Evolutionary conservation across 176 grass and related monocot genomes (phyloP), one percentile per base, ranked within the genome.

Genomic region (Olyra latifolia): DNA sequence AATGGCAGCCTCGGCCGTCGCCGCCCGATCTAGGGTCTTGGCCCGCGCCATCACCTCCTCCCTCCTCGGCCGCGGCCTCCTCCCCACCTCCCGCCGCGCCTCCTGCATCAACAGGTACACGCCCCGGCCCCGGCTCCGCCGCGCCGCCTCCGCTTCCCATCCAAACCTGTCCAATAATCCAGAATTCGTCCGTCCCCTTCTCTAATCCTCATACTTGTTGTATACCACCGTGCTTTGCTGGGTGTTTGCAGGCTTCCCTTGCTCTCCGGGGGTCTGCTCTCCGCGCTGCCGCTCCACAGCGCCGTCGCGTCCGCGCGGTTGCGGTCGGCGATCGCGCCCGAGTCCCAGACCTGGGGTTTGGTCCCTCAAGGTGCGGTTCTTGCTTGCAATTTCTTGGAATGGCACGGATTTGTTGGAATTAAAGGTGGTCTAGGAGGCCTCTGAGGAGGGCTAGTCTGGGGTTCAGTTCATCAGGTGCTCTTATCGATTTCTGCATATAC

Each of bases 281-380:
- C 90, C 8, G 79, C 68, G 64, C 73, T 96, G 56, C 93, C 93
- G 15, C 89, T 96, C 43, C 93, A 96, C 87, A 92, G 75, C 77
- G 87, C 85, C 32, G 67, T 96, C 72, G 93, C 87, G 5, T 86
- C 87, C 0, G 83, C 87, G 24, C 79, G 93, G 29, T 82, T 96
- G 10, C 77, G 27, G 24, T 96, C 90, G 28, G 66, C 85, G 25
- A 88, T 96, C 70, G 69, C 90, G 1, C 63, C 89, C 3, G 87
- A 92, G 19, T 96, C 93, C 3, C 93, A 92, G 49, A 82, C 82
- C 57, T 96, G 90, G 93, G 90, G 93, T 13, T 74, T 88, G 56
- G 77, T 96, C 72, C 93, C 93, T n/a, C 85, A 92, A 96, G 93
- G 90, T 96, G 35, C 22, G 29, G 8, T 58, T 46, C 39, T 70